Conservation (phyloP, 345 rosid genomes). For the Populus nigra region DNA sequence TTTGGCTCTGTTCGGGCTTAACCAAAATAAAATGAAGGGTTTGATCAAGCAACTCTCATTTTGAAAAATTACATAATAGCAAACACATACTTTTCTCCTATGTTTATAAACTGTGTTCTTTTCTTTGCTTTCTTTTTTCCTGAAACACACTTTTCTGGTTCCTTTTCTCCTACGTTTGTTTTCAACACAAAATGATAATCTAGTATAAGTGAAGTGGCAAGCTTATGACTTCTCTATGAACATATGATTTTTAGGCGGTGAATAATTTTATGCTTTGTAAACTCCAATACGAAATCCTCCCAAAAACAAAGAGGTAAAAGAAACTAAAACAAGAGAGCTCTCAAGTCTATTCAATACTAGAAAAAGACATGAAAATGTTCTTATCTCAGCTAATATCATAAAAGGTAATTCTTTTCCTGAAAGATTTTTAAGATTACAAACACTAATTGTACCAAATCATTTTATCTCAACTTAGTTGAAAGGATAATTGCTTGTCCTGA, state of each 20-base stretch:
- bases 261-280: not conserved
- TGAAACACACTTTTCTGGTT: not conserved
- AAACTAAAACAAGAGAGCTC: not conserved
- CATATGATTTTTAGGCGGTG: no score
- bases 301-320: not conserved
- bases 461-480: not conserved
- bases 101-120: not conserved
- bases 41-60: not conserved
- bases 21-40: not conserved
- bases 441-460: not conserved
- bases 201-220: not conserved
- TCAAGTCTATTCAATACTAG: not conserved
- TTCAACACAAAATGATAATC: not conserved
- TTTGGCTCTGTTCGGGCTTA: not conserved
- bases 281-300: not conserved
- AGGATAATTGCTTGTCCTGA: not conserved
- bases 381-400: not conserved
- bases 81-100: not conserved
- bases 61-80: not conserved
- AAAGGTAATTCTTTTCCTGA: not conserved
- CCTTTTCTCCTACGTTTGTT: not conserved
- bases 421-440: no score
- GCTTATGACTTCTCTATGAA: no score
- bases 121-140: not conserved
- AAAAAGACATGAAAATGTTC: not conserved